Conservation (phyloP, 2,329 filamentous ascomycete genomes). For the Pseudomassariella vexata region DNA sequence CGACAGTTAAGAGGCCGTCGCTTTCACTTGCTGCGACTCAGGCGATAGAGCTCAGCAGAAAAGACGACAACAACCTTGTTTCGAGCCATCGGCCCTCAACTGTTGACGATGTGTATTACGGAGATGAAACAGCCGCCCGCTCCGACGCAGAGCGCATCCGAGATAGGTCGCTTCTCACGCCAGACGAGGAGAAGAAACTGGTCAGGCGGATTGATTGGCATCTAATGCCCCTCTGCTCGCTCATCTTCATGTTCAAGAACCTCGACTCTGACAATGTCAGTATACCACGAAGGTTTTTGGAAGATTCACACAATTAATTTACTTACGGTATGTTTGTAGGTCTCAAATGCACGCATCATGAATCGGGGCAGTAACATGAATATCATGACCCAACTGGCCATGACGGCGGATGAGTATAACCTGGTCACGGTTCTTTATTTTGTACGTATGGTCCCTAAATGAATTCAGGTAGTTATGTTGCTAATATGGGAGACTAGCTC, state of each 20-base stretch:
- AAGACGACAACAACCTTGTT: too few species aligned
- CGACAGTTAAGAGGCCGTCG: too few species aligned
- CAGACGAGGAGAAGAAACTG: slow-evolving; percentile 37
- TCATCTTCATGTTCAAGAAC: slow-evolving; percentile 35
- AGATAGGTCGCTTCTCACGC: slow-evolving; percentile 18
- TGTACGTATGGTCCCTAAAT: slow-evolving; percentile 16
- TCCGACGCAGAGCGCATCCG: not conserved
- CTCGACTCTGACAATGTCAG: slow-evolving; percentile 30
- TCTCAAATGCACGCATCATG: slow-evolving; percentile 38
- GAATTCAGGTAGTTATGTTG: not conserved
- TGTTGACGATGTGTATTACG: not conserved
- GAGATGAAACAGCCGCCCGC: not conserved
- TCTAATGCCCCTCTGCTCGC: slow-evolving; percentile 33
- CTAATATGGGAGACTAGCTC: slow-evolving; percentile 25
- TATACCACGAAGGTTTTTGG: not conserved
- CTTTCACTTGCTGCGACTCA: slow-evolving; percentile 1
- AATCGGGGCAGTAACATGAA: slow-evolving; percentile 32
- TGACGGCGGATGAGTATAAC: slow-evolving; percentile 34
- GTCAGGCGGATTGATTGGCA: slow-evolving; percentile 36
- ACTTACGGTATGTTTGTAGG: slow-evolving; percentile 9
- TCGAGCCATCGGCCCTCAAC: too few species aligned
- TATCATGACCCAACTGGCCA: slow-evolving; percentile 32
- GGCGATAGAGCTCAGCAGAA: slow-evolving; percentile 1
- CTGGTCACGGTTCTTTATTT: slow-evolving; percentile 33
- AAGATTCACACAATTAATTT: not conserved